These are phyloP conservation scores for Tephrocybe sp. DNA, from an alignment of 768 basidiomycete genomes.

Conservation along the genomic window DNA sequence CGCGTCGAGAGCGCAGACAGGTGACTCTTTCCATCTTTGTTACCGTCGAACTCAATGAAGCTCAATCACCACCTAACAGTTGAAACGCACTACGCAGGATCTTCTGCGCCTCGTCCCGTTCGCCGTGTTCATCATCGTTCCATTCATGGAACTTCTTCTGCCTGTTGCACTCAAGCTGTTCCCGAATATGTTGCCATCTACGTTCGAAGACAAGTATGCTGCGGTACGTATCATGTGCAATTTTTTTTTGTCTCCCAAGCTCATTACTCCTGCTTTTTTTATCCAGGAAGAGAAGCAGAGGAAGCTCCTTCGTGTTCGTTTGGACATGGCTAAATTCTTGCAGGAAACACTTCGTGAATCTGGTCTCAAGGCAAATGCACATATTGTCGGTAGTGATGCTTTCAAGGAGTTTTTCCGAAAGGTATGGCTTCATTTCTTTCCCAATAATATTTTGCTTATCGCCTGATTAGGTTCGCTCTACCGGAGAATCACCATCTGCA, in stretches of 20 bases:
- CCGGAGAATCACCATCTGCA: conserved; percentile 89
- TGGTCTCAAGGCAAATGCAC: conserved; percentile 86
- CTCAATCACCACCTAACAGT: conserved; percentile 36
- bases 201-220: conserved; percentile 96
- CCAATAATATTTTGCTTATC: background rate
- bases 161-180: conserved; percentile 96
- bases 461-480: conserved; percentile 71
- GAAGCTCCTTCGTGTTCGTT: conserved; percentile 88
- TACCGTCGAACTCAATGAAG: background rate
- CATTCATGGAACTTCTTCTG: conserved; percentile 97
- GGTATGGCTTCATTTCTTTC: conserved; percentile 35
- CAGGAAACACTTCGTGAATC: conserved; percentile 97
- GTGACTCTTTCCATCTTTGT: conserved; percentile 33
- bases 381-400: conserved; percentile 90
- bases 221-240: conserved; percentile 46
- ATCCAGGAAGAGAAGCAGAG: conserved; percentile 94
- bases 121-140: conserved; percentile 90
- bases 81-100: conserved; percentile 92
- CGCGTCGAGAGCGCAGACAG: conserved; percentile 91
- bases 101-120: conserved; percentile 92
- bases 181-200: conserved; percentile 98
- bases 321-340: conserved; percentile 99
- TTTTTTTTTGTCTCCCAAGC: background rate
- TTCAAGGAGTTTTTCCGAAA: conserved; percentile 99
- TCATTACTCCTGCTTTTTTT: background rate